Base-by-base conservation (phyloP, 2,329 filamentous ascomycete species). In the Rasamsonia emersonii region DNA sequence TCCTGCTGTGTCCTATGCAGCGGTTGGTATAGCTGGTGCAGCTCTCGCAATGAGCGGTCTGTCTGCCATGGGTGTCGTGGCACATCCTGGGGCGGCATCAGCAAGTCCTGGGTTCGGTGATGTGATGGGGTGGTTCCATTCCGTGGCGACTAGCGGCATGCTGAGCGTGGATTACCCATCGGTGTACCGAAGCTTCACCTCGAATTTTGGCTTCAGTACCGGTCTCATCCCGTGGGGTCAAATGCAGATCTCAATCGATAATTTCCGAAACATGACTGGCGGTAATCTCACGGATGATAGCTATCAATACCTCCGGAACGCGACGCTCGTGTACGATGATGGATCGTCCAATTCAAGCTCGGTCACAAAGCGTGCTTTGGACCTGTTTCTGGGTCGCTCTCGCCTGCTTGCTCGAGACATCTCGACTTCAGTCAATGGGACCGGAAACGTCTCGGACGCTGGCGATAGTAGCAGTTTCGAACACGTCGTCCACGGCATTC, bases 61-160 rank as follows among this genome's bases (percentile, higher is more conserved):
- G 5, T 79, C 82, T 16, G 82, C 86, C 18, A 60, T 80, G 11
- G 73, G 73, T 30, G 69, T 75, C 21, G 74, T 70, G 6, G 59
- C 78, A 11, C 69, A 71, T 13, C 64, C 71, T 8, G 82, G 79
- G 9, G 68, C 70, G 9, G 69, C 76, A 2, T 71, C 80, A 8
- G 67, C 79, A 24, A 91, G 85, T 46, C 91, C 91, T 16, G 84
- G 80, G 32, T 95, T 96, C 54, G 71, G 71, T 26, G 85, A 95
- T 51, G 78, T 93, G 28, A 73, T 94, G 44, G 78, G 80, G 40
- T 93, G 84, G 75, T 94, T 96, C 59, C 88, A 96, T 61, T 80
- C 82, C 30, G 82, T 96, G 70, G 86, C 91, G 17, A 82, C 91
- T 67, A 95, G 91, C 59, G 88, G 91, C 43, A 96, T 96, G 91